A percentile compares a stretch with the other conserved stretches of the same genome.
Evolutionary conservation across 495 filamentous ascomycete species (phyloP).

Genomic region (Aspergillus incahuasiensis): DNA sequence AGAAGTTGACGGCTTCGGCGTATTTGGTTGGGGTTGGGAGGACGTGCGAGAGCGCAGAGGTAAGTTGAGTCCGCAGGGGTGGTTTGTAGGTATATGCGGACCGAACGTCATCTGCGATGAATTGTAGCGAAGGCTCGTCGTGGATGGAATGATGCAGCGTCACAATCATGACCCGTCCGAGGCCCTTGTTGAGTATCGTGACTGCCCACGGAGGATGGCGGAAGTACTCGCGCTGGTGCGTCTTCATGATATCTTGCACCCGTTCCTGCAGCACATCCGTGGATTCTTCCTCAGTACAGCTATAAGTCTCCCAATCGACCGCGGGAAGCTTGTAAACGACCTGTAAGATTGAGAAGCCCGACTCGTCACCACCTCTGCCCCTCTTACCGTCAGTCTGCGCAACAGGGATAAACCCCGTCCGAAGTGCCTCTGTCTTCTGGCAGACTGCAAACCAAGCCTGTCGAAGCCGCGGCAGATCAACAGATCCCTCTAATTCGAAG

Average conservation of each 20-base stretch:
- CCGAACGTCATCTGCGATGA: constrained; percentile 27
- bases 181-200: constrained; percentile 24
- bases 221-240: constrained; percentile 24
- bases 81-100: constrained; percentile 23
- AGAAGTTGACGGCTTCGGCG: constrained; percentile 21
- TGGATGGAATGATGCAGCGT: constrained; percentile 33
- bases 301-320: constrained; percentile 25
- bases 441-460: constrained; percentile 58
- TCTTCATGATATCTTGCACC: constrained; percentile 19
- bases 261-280: constrained; percentile 10
- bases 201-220: constrained; percentile 27
- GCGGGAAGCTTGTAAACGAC: constrained; percentile 22
- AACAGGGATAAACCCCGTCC: constrained; percentile 56
- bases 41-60: constrained; percentile 20
- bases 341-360: constrained; percentile 27
- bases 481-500: constrained; percentile 35
- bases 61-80: constrained; percentile 22
- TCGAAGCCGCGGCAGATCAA: constrained; percentile 51
- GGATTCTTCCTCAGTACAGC: constrained; percentile 12
- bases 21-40: constrained; percentile 15
- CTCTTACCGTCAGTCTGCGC: constrained; percentile 16
- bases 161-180: constrained; percentile 23
- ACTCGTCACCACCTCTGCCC: neutral
- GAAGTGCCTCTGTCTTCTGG: constrained; percentile 56
- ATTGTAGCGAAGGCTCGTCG: constrained; percentile 28